A percentile compares a stretch with the other conserved stretches of the same genome.
Conservation (phyloP, 148 eudicot genomes). For the Rhododendron simsii region DNA sequence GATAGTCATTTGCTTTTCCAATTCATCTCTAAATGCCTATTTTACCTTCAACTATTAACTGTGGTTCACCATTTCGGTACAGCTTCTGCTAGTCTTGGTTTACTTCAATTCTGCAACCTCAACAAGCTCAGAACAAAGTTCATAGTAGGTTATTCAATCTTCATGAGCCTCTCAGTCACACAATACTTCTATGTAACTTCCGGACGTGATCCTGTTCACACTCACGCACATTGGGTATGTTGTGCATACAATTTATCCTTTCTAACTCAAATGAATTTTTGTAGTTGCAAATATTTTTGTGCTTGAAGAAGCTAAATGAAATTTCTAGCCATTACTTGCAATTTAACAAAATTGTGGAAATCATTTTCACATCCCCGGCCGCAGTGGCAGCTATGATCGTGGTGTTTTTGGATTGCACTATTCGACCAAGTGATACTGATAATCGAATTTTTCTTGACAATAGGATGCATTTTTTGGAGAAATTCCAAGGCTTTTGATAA, state of each 20-base stretch:
- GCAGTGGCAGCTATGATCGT: too few species aligned
- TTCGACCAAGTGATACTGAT: constrained; percentile 36
- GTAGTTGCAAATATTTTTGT: not conserved
- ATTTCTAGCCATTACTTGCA: constrained; percentile 26
- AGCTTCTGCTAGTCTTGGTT: constrained; percentile 77
- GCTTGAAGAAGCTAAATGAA: not conserved
- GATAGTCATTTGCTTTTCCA: too few species aligned
- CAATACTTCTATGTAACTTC: constrained; percentile 66
- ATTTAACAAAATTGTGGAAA: constrained; percentile 68
- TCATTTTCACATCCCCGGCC: constrained; percentile 18
- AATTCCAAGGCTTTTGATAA: constrained; percentile 44
- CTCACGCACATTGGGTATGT: constrained; percentile 61
- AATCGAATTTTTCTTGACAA: constrained; percentile 47
- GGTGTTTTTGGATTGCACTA: constrained; percentile 18
- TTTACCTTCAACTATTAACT: not conserved
- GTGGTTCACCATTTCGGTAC: constrained; percentile 14
- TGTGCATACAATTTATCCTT: not conserved
- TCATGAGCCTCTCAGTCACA: constrained; percentile 45
- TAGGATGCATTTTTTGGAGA: constrained; percentile 87
- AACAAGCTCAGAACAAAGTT: too few species aligned
- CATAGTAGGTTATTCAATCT: too few species aligned
- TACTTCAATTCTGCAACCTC: constrained; percentile 82
- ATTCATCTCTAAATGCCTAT: too few species aligned
- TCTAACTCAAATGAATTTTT: not conserved
- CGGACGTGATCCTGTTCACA: constrained; percentile 71